phyloP scores from a whole-genome alignment of 768 basidiomycete species.

The Mycena belliarum region DNA sequence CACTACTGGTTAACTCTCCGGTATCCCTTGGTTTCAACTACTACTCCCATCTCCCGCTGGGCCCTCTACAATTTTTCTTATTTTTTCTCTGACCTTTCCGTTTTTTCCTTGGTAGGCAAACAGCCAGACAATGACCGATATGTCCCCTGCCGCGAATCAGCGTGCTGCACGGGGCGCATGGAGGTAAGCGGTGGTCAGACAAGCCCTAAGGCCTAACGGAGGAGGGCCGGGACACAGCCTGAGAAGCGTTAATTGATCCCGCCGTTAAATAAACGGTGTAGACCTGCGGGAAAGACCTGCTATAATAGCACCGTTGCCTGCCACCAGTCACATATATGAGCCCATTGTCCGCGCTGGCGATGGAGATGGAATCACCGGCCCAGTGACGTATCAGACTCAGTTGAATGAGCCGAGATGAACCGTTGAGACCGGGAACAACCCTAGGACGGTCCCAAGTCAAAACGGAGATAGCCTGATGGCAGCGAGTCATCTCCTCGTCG shows the following conservation, averaged over 20 bases:
- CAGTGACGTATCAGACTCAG: background rate
- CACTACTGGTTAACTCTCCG: too few species aligned
- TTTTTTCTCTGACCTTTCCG: too few species aligned
- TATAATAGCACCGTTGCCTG: too few species aligned
- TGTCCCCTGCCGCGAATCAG: conserved; percentile 9
- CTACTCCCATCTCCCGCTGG: background rate
- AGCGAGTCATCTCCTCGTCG: background rate
- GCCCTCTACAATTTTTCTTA: too few species aligned
- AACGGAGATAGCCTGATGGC: background rate
- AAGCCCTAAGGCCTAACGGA: conserved; percentile 8
- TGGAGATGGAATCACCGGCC: background rate
- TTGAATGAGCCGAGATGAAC: conserved; percentile 4
- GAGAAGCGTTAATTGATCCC: conserved; percentile 7
- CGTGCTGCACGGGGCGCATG: conserved; percentile 1
- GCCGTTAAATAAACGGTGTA: background rate
- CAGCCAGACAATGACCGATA: conserved; percentile 13
- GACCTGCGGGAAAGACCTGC: background rate
- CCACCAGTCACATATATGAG: background rate
- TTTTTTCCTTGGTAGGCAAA: too few species aligned
- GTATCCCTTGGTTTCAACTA: too few species aligned
- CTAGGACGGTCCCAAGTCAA: background rate
- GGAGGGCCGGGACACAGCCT: conserved; percentile 11
- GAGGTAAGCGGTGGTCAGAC: background rate
- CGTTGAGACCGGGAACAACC: conserved; percentile 3
- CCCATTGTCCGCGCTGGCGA: background rate